Base-by-base conservation (phyloP, 805 yeast genomes). In the Aciculoconidium aculeatum region DNA sequence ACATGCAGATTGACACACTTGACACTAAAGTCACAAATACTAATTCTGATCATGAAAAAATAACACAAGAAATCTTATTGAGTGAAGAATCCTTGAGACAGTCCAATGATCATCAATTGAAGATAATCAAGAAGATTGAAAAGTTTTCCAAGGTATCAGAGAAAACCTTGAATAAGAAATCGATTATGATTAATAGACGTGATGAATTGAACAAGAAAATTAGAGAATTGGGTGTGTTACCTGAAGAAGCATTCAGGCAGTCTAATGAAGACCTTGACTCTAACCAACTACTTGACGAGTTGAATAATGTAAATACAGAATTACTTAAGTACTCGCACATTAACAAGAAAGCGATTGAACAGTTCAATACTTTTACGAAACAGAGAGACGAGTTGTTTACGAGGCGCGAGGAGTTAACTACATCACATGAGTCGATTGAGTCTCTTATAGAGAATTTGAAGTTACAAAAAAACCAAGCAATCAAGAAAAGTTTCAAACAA, bases 261-360 rank as follows among this genome's bases (percentile, higher is more conserved):
- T 35, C 47, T 2, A 48, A 57, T 1, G 73, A 65, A 44, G 67
- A 65, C 19, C 51, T 60, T 11, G 48, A 59, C 2, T 73, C 85
- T 7, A 75, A 72, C 21, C 64, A 67, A 5, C 53, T 88, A 17
- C 53, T 83, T 27, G 44, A 52, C 10, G 60, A 67, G 30, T 62
- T 86, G 36, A 76, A 72, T 29, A 55, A 55, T 15, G 70, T 75
- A 5, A 74, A 77, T 23, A 72, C 70, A 19, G 72, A 70, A 16
- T 58, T 90, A 21, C 70, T 74, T 24, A 67, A 72, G 41, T 80
- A 73, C 50, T 71, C 74, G 14, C 94, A 86, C 51, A 82, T 92
- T 28, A 90, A 90, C 58, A 82, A 81, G 50, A 84, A 86, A 47
- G 96, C 97, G 0, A 62, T 82, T 41, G 96, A 88, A 44, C 95